phyloP scores from a whole-genome alignment of 108 stramenopile species.

The Fistulifera pelliculosa region DNA sequence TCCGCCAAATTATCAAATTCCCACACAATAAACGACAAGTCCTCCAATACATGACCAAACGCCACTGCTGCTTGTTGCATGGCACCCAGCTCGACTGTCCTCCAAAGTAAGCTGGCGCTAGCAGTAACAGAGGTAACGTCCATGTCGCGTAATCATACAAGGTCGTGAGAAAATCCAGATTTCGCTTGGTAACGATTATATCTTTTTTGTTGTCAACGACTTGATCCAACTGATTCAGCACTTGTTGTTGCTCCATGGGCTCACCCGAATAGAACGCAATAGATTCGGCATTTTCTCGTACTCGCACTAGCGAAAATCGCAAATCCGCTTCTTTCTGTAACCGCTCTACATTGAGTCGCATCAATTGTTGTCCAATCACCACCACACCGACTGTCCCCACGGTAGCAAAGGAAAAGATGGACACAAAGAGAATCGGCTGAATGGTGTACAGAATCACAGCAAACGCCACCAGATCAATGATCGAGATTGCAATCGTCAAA shows the following conservation, averaged over 20 bases:
- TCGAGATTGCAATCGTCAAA: slow-evolving; percentile 67
- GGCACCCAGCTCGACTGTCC: slow-evolving; percentile 80
- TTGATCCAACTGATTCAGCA: slow-evolving; percentile 33
- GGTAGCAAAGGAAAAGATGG: slow-evolving; percentile 64
- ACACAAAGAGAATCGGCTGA: slow-evolving; percentile 70
- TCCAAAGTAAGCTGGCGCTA: slow-evolving; percentile 79
- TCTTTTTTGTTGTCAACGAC: slow-evolving; percentile 59
- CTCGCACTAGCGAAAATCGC: slow-evolving; percentile 16
- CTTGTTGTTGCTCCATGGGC: slow-evolving; percentile 41
- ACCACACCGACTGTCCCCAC: slow-evolving; percentile 52
- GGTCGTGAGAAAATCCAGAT: slow-evolving; percentile 84
- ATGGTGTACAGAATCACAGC: slow-evolving; percentile 73
- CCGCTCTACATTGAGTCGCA: slow-evolving; percentile 62
- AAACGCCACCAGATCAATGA: slow-evolving; percentile 81
- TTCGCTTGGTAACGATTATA: slow-evolving; percentile 55
- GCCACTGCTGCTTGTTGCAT: slow-evolving; percentile 67
- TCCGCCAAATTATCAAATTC: slow-evolving; percentile 73
- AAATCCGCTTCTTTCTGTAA: slow-evolving; percentile 44
- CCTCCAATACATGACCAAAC: slow-evolving; percentile 69
- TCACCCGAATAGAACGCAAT: slow-evolving; percentile 19
- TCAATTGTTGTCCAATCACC: slow-evolving; percentile 40
- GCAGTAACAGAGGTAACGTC: slow-evolving; percentile 76
- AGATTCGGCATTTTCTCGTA: slow-evolving; percentile 20
- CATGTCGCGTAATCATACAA: slow-evolving; percentile 70
- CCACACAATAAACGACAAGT: slow-evolving; percentile 67